Percentiles rank a stretch among this genome's conserved stretches.
Conservation (phyloP, 352 stramenopile species). For the Albugo laibachii region DNA sequence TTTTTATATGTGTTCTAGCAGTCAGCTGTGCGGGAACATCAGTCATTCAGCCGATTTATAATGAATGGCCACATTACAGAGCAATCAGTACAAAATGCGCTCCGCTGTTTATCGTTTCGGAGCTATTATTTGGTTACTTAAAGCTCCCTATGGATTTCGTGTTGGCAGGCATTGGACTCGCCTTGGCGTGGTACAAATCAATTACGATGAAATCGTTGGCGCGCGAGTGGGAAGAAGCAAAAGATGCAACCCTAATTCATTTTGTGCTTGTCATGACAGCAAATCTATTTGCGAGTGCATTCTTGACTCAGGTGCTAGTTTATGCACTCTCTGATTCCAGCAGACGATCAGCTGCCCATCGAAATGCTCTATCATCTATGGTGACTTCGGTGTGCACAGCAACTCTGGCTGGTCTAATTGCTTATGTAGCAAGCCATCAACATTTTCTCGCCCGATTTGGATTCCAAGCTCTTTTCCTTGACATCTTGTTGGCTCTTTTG, state of each 20-base stretch:
- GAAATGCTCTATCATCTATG: slow-evolving; percentile 15
- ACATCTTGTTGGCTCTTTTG: slow-evolving; percentile 48
- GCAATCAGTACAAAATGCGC: slow-evolving; percentile 35
- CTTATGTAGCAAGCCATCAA: slow-evolving; percentile 22
- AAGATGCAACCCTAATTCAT: slow-evolving; percentile 10
- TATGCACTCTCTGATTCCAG: slow-evolving; percentile 23
- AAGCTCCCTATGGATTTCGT: slow-evolving; percentile 20
- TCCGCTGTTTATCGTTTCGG: slow-evolving; percentile 21
- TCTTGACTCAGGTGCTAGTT: slow-evolving; percentile 29
- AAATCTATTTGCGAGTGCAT: slow-evolving; percentile 47
- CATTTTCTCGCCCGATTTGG: slow-evolving; percentile 26
- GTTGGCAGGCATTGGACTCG: slow-evolving; percentile 25
- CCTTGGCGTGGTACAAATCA: slow-evolving; percentile 54
- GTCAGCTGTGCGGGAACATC: slow-evolving; percentile 45
- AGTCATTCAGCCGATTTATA: slow-evolving; percentile 37
- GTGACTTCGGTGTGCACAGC: slow-evolving; percentile 19
- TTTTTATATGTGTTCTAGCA: slow-evolving; percentile 24
- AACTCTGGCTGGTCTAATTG: slow-evolving; percentile 22
- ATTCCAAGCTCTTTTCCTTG: slow-evolving; percentile 19
- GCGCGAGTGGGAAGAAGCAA: slow-evolving; percentile 26
- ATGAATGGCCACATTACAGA: slow-evolving; percentile 28
- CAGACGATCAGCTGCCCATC: slow-evolving; percentile 4
- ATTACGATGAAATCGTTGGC: slow-evolving; percentile 47
- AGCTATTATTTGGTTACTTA: slow-evolving; percentile 16
- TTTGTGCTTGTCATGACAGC: slow-evolving; percentile 40